phyloP scores from a whole-genome alignment of 2,329 filamentous ascomycete genomes.

The Seiridium cupressi region DNA sequence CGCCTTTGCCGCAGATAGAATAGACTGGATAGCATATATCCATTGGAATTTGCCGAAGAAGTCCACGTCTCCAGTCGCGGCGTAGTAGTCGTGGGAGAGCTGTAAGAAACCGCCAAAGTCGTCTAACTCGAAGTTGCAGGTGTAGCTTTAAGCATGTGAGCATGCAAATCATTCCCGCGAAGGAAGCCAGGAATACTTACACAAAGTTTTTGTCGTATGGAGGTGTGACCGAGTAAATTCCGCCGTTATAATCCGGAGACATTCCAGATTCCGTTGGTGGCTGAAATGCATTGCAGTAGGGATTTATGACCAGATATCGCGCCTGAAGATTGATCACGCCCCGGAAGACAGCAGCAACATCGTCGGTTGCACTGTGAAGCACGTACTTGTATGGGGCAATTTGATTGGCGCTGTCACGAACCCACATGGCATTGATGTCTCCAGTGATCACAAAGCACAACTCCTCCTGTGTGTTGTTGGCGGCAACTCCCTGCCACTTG shows the following conservation, averaged over 20 bases:
- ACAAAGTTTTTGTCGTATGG: conserved; percentile 64
- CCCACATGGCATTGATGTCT: conserved; percentile 91
- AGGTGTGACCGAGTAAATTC: conserved; percentile 62
- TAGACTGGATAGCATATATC: conserved; percentile 62
- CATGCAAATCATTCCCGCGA: not conserved
- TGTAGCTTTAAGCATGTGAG: conserved; percentile 36
- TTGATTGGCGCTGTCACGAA: conserved; percentile 83
- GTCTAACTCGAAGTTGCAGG: conserved; percentile 85
- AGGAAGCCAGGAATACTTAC: conserved; percentile 30
- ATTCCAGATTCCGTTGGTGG: conserved; percentile 75
- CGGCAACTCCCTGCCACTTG: conserved; percentile 62
- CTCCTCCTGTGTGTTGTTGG: conserved; percentile 59
- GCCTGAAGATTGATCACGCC: conserved; percentile 77
- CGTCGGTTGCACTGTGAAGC: conserved; percentile 53
- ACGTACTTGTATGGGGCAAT: conserved; percentile 71
- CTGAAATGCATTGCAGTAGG: conserved; percentile 95
- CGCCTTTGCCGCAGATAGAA: conserved; percentile 57
- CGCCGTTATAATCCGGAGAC: conserved; percentile 52
- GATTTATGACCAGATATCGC: conserved; percentile 65
- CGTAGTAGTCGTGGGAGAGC: conserved; percentile 69
- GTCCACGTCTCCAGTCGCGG: conserved; percentile 61
- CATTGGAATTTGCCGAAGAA: conserved; percentile 70
- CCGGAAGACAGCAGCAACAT: conserved; percentile 66
- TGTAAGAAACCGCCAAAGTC: conserved; percentile 75
- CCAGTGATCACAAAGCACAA: conserved; percentile 63